These are phyloP conservation scores for Cercospora berteroae DNA, from an alignment of 2,329 filamentous ascomycete genomes.

Conservation along the genomic window DNA sequence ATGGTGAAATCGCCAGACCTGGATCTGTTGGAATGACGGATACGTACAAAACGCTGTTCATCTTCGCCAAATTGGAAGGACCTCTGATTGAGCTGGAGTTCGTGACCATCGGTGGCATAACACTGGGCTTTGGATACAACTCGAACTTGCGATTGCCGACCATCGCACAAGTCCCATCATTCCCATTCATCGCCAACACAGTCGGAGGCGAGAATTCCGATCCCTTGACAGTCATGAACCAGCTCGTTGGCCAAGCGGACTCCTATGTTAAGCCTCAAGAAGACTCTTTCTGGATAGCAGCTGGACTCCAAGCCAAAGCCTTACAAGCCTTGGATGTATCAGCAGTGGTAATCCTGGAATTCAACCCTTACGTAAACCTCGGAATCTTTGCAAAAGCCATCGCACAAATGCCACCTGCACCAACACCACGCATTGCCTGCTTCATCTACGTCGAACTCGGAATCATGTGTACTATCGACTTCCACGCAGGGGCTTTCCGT, in stretches of 20 bases:
- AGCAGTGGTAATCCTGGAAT: constrained; percentile 8
- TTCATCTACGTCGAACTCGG: constrained; percentile 9
- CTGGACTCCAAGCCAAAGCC: constrained; percentile 11
- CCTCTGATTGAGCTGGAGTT: constrained; percentile 19
- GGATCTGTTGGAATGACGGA: neutral
- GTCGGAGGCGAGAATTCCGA: neutral
- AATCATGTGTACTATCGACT: constrained; percentile 6
- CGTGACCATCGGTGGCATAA: constrained; percentile 12
- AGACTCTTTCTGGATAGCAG: constrained; percentile 15
- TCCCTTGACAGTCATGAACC: constrained; percentile 10
- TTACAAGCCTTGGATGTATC: constrained; percentile 6
- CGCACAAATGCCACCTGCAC: constrained; percentile 7
- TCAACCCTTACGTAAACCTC: constrained; percentile 9
- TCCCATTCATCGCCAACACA: constrained; percentile 12
- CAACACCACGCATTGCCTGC: neutral
- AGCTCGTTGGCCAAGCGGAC: neutral
- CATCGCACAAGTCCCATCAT: constrained; percentile 9
- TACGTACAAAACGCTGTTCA: constrained; percentile 14
- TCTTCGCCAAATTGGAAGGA: constrained; percentile 17
- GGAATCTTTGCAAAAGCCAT: constrained; percentile 15
- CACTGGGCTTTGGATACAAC: constrained; percentile 19
- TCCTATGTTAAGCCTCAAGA: constrained; percentile 6
- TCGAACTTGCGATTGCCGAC: constrained; percentile 3
- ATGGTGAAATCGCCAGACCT: constrained; percentile 5
- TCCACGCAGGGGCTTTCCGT: neutral